Base-by-base conservation (phyloP, 768 basidiomycete species). In the Floccularia luteovirens region DNA sequence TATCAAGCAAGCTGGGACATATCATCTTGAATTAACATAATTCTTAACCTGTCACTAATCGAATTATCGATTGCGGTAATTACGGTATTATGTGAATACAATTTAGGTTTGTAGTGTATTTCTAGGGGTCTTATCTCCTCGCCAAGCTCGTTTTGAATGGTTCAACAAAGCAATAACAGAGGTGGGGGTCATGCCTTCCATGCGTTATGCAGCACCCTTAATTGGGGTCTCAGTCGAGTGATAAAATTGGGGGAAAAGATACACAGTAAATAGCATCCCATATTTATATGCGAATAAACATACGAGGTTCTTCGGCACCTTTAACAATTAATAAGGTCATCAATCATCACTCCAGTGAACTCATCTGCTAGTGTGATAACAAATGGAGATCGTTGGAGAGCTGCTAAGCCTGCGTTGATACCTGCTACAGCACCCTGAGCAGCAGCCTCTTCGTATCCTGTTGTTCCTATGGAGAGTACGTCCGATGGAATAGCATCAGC, bases 391-490 rank as follows among this genome's bases (percentile, higher is more conserved):
- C 63, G 68, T 11, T 62, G 54, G 2, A 67, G 64, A 5, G 87
- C 80, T 0, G 77, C 63, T 2, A 90, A 68, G 0, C 88, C 90
- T 0, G 91, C 91, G 41, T 94, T 93, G 38, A 88, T 79, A 2
- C 91, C 90, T 1, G 90, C 90, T 0, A 94, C 60, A n/a, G 77
- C 64, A 5, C 91, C 91, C 55, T 93, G 91, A 3, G 87, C 89
- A 2, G 88, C 90, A 1, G 91, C 91, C 62, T 94, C 91, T 55
- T 94, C 91, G 54, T 94, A 94, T 3, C 91, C 91, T 1, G 91
- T 94, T 1, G 91, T 94, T 8, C 85, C 84, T 78, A 10, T 31
- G 25, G 14, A 16, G 25, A 20, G n/a, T 27, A n/a, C 14, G 17
- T 19, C 21, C 14, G 33, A 12, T 11, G 14, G 21, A 3, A 10